phyloP scores from a whole-genome alignment of 441 rosid species.

The Flueggea neowawraea region DNA sequence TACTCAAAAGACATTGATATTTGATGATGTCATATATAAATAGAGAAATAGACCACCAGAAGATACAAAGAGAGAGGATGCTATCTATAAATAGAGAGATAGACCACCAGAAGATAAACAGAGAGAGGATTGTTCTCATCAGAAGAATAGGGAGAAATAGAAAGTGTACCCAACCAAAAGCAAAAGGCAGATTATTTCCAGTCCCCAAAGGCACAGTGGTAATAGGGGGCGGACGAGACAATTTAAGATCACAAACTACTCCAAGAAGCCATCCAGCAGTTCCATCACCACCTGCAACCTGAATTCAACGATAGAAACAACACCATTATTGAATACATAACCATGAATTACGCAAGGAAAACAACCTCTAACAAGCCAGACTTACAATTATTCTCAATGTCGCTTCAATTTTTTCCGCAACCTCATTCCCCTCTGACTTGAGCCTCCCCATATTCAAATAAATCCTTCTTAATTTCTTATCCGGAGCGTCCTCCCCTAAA shows the following conservation, averaged over 20 bases:
- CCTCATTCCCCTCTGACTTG: constrained; percentile 37
- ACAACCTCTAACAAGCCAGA: constrained; percentile 2
- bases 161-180: constrained; percentile 76
- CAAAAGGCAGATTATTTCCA: constrained; percentile 90
- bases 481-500: constrained; percentile 70
- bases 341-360: neutral
- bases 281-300: constrained; percentile 99
- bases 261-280: constrained; percentile 98
- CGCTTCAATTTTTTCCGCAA: constrained; percentile 46
- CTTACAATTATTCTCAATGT: constrained; percentile 67
- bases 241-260: constrained; percentile 80
- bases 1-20: too few species aligned
- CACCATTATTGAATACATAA: neutral
- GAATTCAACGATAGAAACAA: neutral
- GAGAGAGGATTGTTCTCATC: constrained; percentile 3
- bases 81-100: too few species aligned
- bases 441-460: constrained; percentile 61
- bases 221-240: constrained; percentile 80
- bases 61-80: constrained; percentile 5
- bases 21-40: too few species aligned
- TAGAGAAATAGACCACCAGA: neutral
- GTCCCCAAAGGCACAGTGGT: constrained; percentile 93
- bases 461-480: constrained; percentile 50
- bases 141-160: neutral
- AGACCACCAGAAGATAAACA: neutral